Evolutionary conservation across 352 stramenopile species (phyloP).

Genomic region (Globisporangium rhizosaccharum): DNA sequence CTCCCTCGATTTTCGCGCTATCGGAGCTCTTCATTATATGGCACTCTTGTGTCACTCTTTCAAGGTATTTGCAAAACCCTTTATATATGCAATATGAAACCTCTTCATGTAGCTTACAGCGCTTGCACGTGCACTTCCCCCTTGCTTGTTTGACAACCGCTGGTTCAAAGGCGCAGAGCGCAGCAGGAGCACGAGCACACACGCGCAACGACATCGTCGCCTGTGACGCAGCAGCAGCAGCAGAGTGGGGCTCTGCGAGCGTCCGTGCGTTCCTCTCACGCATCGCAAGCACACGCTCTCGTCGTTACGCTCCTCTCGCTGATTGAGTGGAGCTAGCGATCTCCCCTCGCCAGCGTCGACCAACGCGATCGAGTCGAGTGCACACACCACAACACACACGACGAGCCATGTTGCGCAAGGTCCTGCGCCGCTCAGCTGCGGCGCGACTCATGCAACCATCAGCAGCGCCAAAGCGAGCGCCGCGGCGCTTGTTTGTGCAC

Average conservation of each 20-base stretch:
- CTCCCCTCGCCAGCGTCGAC: too few relatives aligned
- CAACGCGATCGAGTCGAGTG: too few relatives aligned
- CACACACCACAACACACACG: not conserved
- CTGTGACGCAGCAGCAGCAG: too few relatives aligned
- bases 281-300: not conserved
- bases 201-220: not conserved
- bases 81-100: too few relatives aligned
- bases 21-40: too few relatives aligned
- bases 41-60: too few relatives aligned
- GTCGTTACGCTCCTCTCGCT: too few relatives aligned
- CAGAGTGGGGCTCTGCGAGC: not conserved
- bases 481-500: constrained; percentile 9
- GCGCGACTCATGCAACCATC: constrained; percentile 4
- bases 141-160: constrained; percentile 16
- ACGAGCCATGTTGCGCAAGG: constrained; percentile 13
- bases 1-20: too few relatives aligned
- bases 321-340: too few relatives aligned
- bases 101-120: too few relatives aligned
- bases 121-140: not conserved
- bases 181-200: not conserved
- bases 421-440: constrained; percentile 11
- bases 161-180: constrained; percentile 9
- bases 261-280: not conserved
- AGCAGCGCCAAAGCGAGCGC: not conserved
- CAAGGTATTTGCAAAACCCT: too few relatives aligned